Percentiles rank a stretch among this genome's conserved stretches.
Conservation (phyloP, 2,329 filamentous ascomycete species). For the Chaetomium sp. region DNA sequence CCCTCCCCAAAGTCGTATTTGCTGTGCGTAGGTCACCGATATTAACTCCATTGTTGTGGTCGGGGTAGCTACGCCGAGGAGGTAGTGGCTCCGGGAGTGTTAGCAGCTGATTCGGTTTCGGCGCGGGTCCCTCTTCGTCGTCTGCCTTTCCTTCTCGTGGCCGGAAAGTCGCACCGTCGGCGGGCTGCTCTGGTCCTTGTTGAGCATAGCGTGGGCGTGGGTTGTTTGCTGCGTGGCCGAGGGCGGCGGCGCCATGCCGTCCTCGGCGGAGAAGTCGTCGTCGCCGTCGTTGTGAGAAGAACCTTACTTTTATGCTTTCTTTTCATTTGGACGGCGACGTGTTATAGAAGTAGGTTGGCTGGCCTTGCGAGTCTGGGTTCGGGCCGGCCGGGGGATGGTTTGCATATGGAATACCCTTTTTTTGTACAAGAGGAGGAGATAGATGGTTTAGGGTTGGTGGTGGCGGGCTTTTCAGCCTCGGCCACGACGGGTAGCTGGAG, state of each 20-base stretch:
- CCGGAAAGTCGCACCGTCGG: neutral
- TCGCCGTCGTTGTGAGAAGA: neutral
- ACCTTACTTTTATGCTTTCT: neutral
- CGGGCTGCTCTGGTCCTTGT: constrained; percentile 11
- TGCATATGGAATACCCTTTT: constrained; percentile 9
- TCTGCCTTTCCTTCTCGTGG: constrained; percentile 1
- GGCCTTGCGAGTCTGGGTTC: neutral
- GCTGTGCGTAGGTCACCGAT: neutral
- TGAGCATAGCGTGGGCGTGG: constrained; percentile 20
- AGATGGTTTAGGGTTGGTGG: neutral
- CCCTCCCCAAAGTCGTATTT: neutral
- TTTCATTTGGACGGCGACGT: neutral
- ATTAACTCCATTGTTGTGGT: neutral
- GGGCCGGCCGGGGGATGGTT: neutral
- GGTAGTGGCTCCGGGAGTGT: constrained; percentile 43
- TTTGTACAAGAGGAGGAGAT: too few relatives aligned
- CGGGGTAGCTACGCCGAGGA: constrained; percentile 47
- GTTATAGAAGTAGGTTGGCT: neutral
- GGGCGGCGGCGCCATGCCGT: neutral
- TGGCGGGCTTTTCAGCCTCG: neutral
- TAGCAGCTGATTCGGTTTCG: constrained; percentile 13
- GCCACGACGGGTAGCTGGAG: neutral
- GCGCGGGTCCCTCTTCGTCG: constrained; percentile 7
- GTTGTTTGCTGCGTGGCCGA: neutral
- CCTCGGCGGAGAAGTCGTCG: too few relatives aligned